Conservation (phyloP, 148 eudicot genomes). For the Dianthus caryophyllus region DNA sequence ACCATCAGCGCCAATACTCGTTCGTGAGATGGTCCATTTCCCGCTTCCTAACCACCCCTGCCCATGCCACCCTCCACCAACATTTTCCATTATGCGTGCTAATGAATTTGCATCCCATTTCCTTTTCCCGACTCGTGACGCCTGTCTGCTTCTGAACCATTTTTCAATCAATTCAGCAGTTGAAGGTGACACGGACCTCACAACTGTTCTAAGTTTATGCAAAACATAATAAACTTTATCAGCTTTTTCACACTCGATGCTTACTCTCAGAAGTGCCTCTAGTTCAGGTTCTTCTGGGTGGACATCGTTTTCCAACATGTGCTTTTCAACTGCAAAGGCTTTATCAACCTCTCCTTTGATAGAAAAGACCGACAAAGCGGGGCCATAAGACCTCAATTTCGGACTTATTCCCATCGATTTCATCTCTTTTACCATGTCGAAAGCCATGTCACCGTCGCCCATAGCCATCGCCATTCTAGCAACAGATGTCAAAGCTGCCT, state of each 20-base stretch:
- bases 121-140: constrained; percentile 68
- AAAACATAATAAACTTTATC: constrained; percentile 74
- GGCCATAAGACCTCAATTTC: constrained; percentile 73
- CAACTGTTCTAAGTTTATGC: constrained; percentile 66
- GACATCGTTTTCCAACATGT: constrained; percentile 77
- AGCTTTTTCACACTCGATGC: constrained; percentile 52
- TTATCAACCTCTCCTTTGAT: constrained; percentile 56
- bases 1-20: constrained; percentile 55
- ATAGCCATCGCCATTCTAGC: constrained; percentile 83
- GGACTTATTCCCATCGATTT: constrained; percentile 63
- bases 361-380: constrained; percentile 65
- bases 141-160: constrained; percentile 65
- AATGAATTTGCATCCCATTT: constrained; percentile 53
- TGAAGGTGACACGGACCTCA: constrained; percentile 51
- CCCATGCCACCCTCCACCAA: constrained; percentile 98
- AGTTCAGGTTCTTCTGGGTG: constrained; percentile 83
- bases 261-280: constrained; percentile 65
- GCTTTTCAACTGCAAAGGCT: constrained; percentile 70
- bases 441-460: constrained; percentile 86
- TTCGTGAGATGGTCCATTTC: constrained; percentile 55
- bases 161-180: constrained; percentile 59
- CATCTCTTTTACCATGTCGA: constrained; percentile 76
- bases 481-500: constrained; percentile 77
- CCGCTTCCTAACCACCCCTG: constrained; percentile 84
- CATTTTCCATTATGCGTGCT: constrained; percentile 42